Conservation (phyloP, 257 asterid genomes). For the Solanum piurae region DNA sequence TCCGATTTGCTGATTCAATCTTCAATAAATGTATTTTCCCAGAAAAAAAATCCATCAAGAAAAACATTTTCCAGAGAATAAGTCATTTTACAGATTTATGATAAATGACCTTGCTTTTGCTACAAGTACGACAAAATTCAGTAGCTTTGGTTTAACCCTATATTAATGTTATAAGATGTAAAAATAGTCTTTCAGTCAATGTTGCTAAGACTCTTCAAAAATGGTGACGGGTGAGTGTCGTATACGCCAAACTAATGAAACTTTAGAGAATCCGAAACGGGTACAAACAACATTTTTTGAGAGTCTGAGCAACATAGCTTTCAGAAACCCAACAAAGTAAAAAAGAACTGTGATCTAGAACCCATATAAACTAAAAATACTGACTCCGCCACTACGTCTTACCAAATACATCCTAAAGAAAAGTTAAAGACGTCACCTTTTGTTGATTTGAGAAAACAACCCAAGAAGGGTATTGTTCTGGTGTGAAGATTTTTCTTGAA, state of each 20-base stretch:
- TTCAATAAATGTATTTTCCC: background rate
- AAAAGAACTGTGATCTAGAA: background rate
- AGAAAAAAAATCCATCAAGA: background rate
- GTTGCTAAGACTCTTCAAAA: background rate
- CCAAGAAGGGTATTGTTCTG: constrained; percentile 81
- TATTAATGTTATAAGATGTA: background rate
- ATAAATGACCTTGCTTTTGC: background rate
- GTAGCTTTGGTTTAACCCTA: background rate
- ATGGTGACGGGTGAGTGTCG: background rate
- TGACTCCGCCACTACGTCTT: background rate
- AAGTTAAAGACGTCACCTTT: constrained; percentile 40
- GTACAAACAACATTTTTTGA: no score
- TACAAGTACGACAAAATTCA: background rate
- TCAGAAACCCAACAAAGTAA: background rate
- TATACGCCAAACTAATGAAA: background rate
- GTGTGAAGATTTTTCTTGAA: constrained; percentile 65
- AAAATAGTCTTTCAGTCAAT: background rate
- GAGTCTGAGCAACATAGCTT: background rate
- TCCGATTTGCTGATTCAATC: background rate
- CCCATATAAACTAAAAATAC: background rate
- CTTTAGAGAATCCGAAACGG: no score
- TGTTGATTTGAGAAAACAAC: constrained; percentile 69
- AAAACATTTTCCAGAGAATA: background rate
- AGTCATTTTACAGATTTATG: background rate
- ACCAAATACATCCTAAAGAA: background rate